phyloP scores from a whole-genome alignment of 805 yeast species.

The Schizosaccharomyces japonicus region DNA sequence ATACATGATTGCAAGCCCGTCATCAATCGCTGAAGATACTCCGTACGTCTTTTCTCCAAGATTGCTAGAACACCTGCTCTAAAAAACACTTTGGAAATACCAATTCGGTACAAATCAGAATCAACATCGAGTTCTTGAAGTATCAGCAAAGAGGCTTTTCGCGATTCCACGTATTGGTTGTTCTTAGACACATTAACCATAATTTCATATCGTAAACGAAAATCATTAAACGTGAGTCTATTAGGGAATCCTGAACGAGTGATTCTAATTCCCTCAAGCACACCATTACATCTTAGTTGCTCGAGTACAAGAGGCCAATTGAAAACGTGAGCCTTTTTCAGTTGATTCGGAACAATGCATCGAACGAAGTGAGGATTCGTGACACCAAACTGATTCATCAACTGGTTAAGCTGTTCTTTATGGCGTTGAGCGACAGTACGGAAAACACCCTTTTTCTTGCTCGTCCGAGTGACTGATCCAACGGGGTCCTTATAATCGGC shows the following conservation, averaged over 20 bases:
- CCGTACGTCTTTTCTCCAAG: constrained; percentile 55
- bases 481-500: constrained; percentile 16
- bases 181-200: constrained; percentile 15
- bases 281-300: constrained; percentile 91
- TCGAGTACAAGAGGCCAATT: constrained; percentile 58
- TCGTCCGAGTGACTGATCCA: constrained; percentile 13
- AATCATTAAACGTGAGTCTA: constrained; percentile 61
- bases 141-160: constrained; percentile 45
- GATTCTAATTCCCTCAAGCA: constrained; percentile 86
- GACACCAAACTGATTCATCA: constrained; percentile 46
- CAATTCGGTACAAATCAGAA: constrained; percentile 34
- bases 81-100: constrained; percentile 51
- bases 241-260: constrained; percentile 96
- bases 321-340: constrained; percentile 44
- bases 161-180: constrained; percentile 22
- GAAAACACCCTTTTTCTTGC: constrained; percentile 21
- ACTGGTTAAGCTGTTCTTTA: constrained; percentile 50
- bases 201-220: constrained; percentile 51
- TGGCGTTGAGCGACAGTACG: constrained; percentile 75
- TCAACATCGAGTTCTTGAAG: constrained; percentile 41
- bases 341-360: constrained; percentile 74
- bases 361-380: constrained; percentile 95
- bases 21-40: constrained; percentile 29
- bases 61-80: constrained; percentile 56
- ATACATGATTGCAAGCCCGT: constrained; percentile 38